Evolutionary conservation across 139 green algal species (phyloP), one percentile per base, ranked within the genome.

Genomic region (Asterochloris erici): DNA sequence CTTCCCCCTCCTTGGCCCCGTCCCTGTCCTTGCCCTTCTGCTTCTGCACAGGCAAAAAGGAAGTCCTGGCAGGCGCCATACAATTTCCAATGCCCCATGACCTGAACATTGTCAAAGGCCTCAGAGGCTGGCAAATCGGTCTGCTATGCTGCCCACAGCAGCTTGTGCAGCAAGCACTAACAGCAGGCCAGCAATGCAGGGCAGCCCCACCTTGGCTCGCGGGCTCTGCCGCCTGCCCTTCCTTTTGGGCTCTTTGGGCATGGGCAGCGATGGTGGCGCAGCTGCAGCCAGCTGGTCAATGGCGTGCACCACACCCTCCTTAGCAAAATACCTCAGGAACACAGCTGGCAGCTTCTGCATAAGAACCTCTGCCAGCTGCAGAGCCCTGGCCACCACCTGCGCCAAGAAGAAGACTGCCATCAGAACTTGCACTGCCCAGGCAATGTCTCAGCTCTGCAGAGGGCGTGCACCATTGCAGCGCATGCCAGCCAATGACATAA

Each of bases 231-330:
- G 63, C 68, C 63, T 80, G 19, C n/a, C 68, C 63, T 84, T 80
- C 27, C 14, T 75, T 27, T 79, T 75, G 64, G 15, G 24, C 10
- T 66, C 70, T 14, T 85, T 74, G 23, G 78, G 61, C 62, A 28
- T 16, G 63, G 82, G 27, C 68, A 60, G 66, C 28, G 21, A 13
- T 68, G 62, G 12, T 6, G 84, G 60, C 2, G 71, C 81, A 60
- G n/a, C n/a, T 0, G 77, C 83, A n/a, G 91, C 90, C 63, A 98
- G 90, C 83, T 93, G 86, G 24, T 97, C 90, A 26, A 98, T 86
- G 0, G 92, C 93, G 79, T 98, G 93, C 69, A 96, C 89, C 4
- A 98, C 94, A 0, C 96, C 96, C 87, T 99, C 96, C 85, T 97
- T 97, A 2, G 97, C 68, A 78, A 99, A 99, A 71, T 86, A 85